Evolutionary conservation across 2,329 filamentous ascomycete species (phyloP).

Genomic region (Aspergillus novofumigatus): DNA sequence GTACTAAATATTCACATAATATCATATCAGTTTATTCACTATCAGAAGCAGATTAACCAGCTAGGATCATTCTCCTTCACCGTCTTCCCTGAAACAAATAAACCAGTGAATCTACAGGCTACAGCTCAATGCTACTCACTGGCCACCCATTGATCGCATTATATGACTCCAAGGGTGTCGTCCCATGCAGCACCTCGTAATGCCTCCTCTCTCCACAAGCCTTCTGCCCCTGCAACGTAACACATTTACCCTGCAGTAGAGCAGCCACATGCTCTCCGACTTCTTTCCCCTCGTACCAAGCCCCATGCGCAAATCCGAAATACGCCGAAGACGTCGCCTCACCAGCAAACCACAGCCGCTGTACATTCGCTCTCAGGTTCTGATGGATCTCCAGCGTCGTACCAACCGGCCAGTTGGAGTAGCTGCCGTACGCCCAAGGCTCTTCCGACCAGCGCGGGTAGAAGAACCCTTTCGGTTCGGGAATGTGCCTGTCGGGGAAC

Average conservation of each 20-base stretch:
- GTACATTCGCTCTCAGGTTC: constrained; percentile 61
- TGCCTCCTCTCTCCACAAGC: constrained; percentile 19
- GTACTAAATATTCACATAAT: too few species aligned
- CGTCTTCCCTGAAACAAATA: too few species aligned
- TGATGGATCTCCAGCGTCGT: constrained; percentile 63
- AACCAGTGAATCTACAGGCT: constrained; percentile 6
- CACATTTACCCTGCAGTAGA: constrained; percentile 20
- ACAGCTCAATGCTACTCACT: constrained; percentile 21
- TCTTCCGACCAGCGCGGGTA: constrained; percentile 56
- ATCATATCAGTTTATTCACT: too few species aligned
- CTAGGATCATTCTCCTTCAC: too few species aligned
- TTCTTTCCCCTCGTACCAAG: constrained; percentile 54
- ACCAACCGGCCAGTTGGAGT: constrained; percentile 63
- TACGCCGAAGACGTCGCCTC: constrained; percentile 61
- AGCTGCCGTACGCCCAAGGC: constrained; percentile 57
- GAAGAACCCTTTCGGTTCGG: constrained; percentile 56
- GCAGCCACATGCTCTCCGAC: constrained; percentile 39
- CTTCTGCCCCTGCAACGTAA: constrained; percentile 7
- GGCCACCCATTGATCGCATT: constrained; percentile 27
- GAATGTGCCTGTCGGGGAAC: constrained; percentile 56
- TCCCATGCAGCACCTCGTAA: constrained; percentile 28
- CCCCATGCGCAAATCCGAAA: constrained; percentile 63
- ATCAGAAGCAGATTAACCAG: too few species aligned
- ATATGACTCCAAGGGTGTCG: constrained; percentile 26
- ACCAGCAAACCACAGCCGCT: constrained; percentile 60